Evolutionary conservation across 2,329 filamentous ascomycete species (phyloP).

Genomic region (Peltaster fructicola): DNA sequence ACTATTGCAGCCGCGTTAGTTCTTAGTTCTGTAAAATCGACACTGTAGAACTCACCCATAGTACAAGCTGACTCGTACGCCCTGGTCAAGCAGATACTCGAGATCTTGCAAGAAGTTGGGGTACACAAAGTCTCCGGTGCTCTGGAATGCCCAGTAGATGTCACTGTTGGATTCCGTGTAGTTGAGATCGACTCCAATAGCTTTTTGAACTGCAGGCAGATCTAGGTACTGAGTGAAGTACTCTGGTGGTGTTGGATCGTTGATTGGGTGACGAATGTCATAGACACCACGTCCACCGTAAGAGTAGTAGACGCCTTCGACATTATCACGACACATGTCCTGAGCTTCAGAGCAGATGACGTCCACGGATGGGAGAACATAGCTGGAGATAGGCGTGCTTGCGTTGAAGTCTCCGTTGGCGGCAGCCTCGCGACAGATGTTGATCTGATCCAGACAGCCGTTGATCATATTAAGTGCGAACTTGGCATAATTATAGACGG

Average conservation of each 20-base stretch:
- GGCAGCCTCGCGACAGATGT: slow-evolving; percentile 32
- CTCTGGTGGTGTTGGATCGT: slow-evolving; percentile 43
- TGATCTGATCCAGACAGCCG: slow-evolving; percentile 34
- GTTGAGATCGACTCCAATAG: slow-evolving; percentile 33
- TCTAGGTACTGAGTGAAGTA: slow-evolving; percentile 50
- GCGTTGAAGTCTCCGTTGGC: slow-evolving; percentile 14
- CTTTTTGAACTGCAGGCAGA: slow-evolving; percentile 29
- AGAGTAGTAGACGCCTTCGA: slow-evolving; percentile 38
- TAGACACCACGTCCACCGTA: slow-evolving; percentile 39
- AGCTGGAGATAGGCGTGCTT: slow-evolving; percentile 3
- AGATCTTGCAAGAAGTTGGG: slow-evolving; percentile 34
- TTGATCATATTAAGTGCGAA: slow-evolving; percentile 31
- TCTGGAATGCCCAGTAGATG: slow-evolving; percentile 34
- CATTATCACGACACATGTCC: slow-evolving; percentile 37
- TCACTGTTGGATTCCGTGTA: slow-evolving; percentile 5
- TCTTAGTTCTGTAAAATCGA: too few relatives aligned
- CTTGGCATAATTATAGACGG: slow-evolving; percentile 40
- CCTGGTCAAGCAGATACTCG: slow-evolving; percentile 23
- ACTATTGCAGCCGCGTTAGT: too few relatives aligned
- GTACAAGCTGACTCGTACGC: slow-evolving; percentile 23
- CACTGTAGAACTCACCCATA: too few relatives aligned
- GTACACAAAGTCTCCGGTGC: slow-evolving; percentile 44
- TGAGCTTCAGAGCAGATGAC: slow-evolving; percentile 36
- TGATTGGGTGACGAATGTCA: slow-evolving; percentile 38
- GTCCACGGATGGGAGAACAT: slow-evolving; percentile 2